These are phyloP conservation scores for Pleurotus tuoliensis DNA, from an alignment of 768 basidiomycete species.

Conservation along the genomic window DNA sequence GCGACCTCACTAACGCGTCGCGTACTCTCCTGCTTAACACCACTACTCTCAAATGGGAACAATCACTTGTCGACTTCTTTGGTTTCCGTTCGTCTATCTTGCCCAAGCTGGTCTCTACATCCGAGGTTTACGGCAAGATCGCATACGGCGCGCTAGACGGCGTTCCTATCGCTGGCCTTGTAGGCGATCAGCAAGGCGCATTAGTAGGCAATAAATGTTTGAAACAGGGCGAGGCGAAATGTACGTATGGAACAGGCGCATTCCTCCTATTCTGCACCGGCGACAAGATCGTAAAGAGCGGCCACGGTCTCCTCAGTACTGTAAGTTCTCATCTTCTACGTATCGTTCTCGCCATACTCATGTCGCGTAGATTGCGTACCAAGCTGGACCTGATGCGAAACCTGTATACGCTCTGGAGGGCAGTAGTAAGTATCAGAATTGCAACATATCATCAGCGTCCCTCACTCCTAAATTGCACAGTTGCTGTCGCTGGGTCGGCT, in stretches of 20 bases:
- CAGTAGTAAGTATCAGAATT: slow-evolving; percentile 55
- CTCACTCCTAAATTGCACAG: slow-evolving; percentile 27
- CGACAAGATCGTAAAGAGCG: slow-evolving; percentile 76
- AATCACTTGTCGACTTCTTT: slow-evolving; percentile 83
- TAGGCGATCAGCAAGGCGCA: slow-evolving; percentile 98
- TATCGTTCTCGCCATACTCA: not conserved
- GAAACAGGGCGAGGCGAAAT: slow-evolving; percentile 89
- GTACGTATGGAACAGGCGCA: slow-evolving; percentile 96
- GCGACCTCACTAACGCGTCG: slow-evolving; percentile 94
- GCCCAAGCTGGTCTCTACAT: slow-evolving; percentile 85
- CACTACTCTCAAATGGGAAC: slow-evolving; percentile 78
- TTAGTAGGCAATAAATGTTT: slow-evolving; percentile 96
- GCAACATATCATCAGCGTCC: not conserved
- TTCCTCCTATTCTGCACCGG: slow-evolving; percentile 97
- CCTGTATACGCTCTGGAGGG: slow-evolving; percentile 95
- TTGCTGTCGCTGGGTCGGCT: slow-evolving; percentile 92
- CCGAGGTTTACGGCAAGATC: slow-evolving; percentile 87
- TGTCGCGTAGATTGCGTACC: slow-evolving; percentile 72
- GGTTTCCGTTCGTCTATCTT: slow-evolving; percentile 72
- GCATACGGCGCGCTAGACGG: slow-evolving; percentile 63
- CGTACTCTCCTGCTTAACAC: slow-evolving; percentile 91
- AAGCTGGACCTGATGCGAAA: slow-evolving; percentile 71
- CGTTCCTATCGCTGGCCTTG: slow-evolving; percentile 84
- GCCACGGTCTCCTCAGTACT: slow-evolving; percentile 86
- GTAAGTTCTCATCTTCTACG: slow-evolving; percentile 33